Conservation (phyloP, 1,139 yeast species). For the Protomyces inundatus region DNA sequence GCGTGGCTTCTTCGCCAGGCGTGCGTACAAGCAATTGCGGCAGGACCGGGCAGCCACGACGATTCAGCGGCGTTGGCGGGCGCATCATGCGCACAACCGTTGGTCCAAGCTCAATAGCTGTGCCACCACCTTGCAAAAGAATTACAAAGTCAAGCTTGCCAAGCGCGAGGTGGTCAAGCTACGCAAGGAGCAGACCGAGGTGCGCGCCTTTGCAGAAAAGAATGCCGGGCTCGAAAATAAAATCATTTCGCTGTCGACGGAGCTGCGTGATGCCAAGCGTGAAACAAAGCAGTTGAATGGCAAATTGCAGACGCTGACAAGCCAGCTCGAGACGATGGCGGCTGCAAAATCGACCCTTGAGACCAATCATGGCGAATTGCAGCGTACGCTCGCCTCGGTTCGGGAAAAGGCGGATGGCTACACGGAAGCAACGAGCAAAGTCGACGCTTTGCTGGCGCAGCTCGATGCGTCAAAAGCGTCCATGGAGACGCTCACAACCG, state of each 20-base stretch:
- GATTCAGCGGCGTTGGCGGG: constrained; percentile 69
- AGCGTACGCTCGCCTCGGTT: constrained; percentile 40
- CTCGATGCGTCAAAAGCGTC: constrained; percentile 58
- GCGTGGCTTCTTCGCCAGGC: constrained; percentile 60
- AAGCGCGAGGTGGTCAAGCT: constrained; percentile 57
- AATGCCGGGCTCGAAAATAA: constrained; percentile 44
- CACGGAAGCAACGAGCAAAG: constrained; percentile 15
- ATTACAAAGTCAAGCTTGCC: constrained; percentile 57
- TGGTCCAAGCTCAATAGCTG: constrained; percentile 56
- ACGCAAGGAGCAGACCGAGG: constrained; percentile 52
- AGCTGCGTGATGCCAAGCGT: constrained; percentile 56
- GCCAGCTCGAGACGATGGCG: constrained; percentile 54
- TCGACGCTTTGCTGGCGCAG: constrained; percentile 49
- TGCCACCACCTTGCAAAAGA: constrained; percentile 55
- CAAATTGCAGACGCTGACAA: constrained; percentile 58
- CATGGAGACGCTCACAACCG: constrained; percentile 58
- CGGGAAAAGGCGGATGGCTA: constrained; percentile 42
- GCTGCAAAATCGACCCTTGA: constrained; percentile 61
- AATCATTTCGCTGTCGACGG: constrained; percentile 50
- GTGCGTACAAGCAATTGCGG: constrained; percentile 51
- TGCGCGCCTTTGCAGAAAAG: constrained; percentile 37
- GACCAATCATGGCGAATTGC: constrained; percentile 37
- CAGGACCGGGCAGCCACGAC: constrained; percentile 60
- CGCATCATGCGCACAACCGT: constrained; percentile 52
- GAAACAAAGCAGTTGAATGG: constrained; percentile 61